Evolutionary conservation across 768 basidiomycete genomes (phyloP), one percentile per base, ranked within the genome.

Genomic region (Hysterangium stoloniferum): DNA sequence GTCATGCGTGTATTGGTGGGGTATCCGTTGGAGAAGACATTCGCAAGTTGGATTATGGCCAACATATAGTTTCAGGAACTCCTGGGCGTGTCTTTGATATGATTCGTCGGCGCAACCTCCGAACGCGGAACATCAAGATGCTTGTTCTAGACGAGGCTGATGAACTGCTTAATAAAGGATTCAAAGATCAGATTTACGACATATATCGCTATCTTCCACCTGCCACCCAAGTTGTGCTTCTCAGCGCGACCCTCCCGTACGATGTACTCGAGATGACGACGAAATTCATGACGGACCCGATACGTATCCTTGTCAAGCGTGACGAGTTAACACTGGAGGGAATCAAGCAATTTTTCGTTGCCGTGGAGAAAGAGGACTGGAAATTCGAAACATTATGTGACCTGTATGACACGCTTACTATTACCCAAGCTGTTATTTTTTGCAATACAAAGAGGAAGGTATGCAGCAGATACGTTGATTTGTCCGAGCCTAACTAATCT

Each of bases 281-380:
- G 32, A 97, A 98, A 71, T 97, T 98, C 75, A 97, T 98, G 94
- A 91, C 89, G 47, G 93, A 97, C 67, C 95, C 95, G 29, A 92
- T 98, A 64, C 87, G 92, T 40, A 96, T 99, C 60, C 84, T 97
- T 59, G 94, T 98, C 68, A 96, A 97, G 76, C 91, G 93, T 85
- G 94, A 97, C 63, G 95, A 99, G 70, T 78, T 97, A 76, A 96
- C 95, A 45, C 76, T 97, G 51, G 95, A 99, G 62, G 87, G 87
- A 7, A 93, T 94, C 71, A 93, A 93, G 61, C 91, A 95, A 65
- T 94, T 94, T 71, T 93, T 93, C 74, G 90, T 99, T 45, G 95
- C 94, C 40, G 95, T 99, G 50, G 95, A 97, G 71, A 96, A 97
- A 71, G 95, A 99, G 68, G 95, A 99, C 64, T 97, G 94, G 94